These are phyloP conservation scores for Jacaranda mimosifolia DNA, from an alignment of 257 asterid species.

Conservation along the genomic window DNA sequence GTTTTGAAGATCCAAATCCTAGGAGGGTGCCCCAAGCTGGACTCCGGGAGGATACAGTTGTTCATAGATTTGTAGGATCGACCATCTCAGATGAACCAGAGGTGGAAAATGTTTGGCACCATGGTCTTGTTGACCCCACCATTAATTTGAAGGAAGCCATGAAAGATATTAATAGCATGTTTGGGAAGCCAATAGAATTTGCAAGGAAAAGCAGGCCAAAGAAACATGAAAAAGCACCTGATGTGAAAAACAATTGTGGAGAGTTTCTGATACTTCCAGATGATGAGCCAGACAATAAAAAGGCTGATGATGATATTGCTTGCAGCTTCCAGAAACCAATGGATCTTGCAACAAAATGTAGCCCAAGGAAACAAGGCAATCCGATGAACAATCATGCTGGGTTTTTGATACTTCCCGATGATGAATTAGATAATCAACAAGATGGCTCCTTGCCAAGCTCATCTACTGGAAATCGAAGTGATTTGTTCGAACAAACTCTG, in stretches of 20 bases:
- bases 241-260: conserved; percentile 41
- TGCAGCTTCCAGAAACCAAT: conserved; percentile 33
- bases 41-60: conserved; percentile 79
- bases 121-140: conserved; percentile 94
- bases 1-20: conserved; percentile 43
- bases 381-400: conserved; percentile 40
- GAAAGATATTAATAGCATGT: conserved; percentile 93
- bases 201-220: conserved; percentile 72
- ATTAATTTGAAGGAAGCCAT: conserved; percentile 93
- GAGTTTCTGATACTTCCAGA: conserved; percentile 67
- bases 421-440: conserved; percentile 52
- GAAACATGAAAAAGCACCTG: conserved; percentile 55
- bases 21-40: conserved; percentile 57
- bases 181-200: conserved; percentile 91
- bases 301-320: conserved; percentile 29
- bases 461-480: conserved; percentile 49
- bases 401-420: conserved; percentile 78
- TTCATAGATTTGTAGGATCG: conserved; percentile 87
- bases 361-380: conserved; percentile 29
- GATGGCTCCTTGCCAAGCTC: conserved; percentile 52
- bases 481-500: conserved; percentile 77
- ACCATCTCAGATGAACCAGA: conserved; percentile 79
- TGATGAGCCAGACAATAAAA: conserved; percentile 46
- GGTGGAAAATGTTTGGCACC: conserved; percentile 94
- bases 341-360: conserved; percentile 18